A percentile compares a stretch with the other conserved stretches of the same genome.
phyloP scores from a whole-genome alignment of 352 stramenopile genomes.

The Globisporangium alternatum region DNA sequence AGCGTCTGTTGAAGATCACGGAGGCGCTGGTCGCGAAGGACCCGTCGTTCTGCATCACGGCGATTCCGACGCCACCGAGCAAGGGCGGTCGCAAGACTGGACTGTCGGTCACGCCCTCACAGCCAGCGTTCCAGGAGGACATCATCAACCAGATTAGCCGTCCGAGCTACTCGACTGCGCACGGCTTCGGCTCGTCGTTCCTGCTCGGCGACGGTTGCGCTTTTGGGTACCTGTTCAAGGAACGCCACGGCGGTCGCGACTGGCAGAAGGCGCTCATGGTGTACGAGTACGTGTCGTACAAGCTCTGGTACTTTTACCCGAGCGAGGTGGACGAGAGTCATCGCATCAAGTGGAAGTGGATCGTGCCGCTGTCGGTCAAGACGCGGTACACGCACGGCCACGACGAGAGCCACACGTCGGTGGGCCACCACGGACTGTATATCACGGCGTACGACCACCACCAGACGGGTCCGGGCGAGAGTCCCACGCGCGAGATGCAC shows the following conservation, averaged over 20 bases:
- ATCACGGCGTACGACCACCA: slow-evolving; percentile 82
- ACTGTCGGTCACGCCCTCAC: slow-evolving; percentile 28
- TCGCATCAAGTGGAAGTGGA: slow-evolving; percentile 87
- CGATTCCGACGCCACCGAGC: slow-evolving; percentile 33
- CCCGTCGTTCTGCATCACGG: slow-evolving; percentile 56
- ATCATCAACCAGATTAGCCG: slow-evolving; percentile 87
- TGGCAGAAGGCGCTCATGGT: slow-evolving; percentile 87
- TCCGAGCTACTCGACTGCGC: slow-evolving; percentile 77
- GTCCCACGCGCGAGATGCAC: slow-evolving; percentile 68
- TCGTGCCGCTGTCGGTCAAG: slow-evolving; percentile 70
- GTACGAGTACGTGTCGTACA: slow-evolving; percentile 86
- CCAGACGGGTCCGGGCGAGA: slow-evolving; percentile 43
- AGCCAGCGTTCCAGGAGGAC: slow-evolving; percentile 80
- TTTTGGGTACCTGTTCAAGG: slow-evolving; percentile 85
- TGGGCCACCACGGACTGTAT: slow-evolving; percentile 82
- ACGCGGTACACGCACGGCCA: slow-evolving; percentile 82
- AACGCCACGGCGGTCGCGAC: slow-evolving; percentile 48
- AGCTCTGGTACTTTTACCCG: slow-evolving; percentile 89
- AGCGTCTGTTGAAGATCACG: slow-evolving; percentile 46
- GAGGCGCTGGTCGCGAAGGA: slow-evolving; percentile 48
- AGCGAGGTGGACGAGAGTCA: slow-evolving; percentile 80
- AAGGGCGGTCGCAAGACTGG: slow-evolving; percentile 20
- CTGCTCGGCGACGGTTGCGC: slow-evolving; percentile 77
- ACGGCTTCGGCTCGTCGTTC: slow-evolving; percentile 87
- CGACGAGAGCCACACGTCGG: slow-evolving; percentile 77